These are phyloP conservation scores for Bryoerythrophyllum caledonicum DNA, from an alignment of 225 moss, liverwort and hornwort genomes.

Conservation along the genomic window DNA sequence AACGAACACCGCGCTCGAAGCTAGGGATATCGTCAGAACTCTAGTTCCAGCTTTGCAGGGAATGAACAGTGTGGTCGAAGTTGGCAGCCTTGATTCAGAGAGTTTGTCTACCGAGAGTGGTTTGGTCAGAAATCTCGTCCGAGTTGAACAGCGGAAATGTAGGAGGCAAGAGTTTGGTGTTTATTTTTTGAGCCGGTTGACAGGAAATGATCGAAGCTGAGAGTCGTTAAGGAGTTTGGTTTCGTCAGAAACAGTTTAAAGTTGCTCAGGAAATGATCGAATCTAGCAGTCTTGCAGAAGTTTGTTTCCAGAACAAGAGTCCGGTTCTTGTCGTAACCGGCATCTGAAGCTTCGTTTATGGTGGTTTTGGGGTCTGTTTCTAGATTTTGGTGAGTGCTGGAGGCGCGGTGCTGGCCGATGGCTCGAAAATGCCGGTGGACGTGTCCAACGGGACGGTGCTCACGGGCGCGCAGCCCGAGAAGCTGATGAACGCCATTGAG, in stretches of 20 bases:
- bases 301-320: not conserved
- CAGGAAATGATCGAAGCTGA: not conserved
- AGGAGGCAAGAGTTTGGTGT: too few relatives aligned
- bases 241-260: too few relatives aligned
- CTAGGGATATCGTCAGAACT: not conserved
- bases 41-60: too few relatives aligned
- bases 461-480: constrained; percentile 35
- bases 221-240: too few relatives aligned
- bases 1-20: not conserved
- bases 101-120: too few relatives aligned
- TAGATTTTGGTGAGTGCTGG: constrained; percentile 51
- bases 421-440: constrained; percentile 44
- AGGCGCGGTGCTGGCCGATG: constrained; percentile 33
- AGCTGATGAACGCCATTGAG: constrained; percentile 73
- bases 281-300: not conserved
- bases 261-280: too few relatives aligned
- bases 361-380: not conserved
- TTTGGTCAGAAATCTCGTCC: too few relatives aligned
- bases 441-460: constrained; percentile 76
- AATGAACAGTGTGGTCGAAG: too few relatives aligned
- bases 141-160: too few relatives aligned
- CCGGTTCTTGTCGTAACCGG: not conserved
- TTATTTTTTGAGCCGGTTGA: too few relatives aligned
- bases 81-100: too few relatives aligned
- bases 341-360: not conserved